phyloP scores from a whole-genome alignment of 2,329 filamentous ascomycete genomes.

The Metarhizium anisopliae region DNA sequence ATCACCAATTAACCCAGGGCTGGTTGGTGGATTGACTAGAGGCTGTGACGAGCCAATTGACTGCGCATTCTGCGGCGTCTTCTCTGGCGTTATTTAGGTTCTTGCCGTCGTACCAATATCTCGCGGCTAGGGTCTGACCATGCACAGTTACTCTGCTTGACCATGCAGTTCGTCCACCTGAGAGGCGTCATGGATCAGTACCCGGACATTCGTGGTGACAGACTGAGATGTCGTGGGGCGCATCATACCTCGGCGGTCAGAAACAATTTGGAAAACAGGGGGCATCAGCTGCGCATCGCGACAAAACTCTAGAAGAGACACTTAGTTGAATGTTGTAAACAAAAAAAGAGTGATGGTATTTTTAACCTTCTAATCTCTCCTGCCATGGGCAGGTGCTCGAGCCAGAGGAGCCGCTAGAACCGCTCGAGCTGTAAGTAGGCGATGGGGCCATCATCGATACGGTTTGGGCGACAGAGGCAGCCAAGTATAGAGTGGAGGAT shows the following conservation, averaged over 20 bases:
- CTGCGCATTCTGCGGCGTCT: conserved; percentile 79
- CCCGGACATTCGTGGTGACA: background rate
- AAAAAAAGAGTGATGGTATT: background rate
- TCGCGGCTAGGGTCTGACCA: conserved; percentile 56
- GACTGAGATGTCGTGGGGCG: background rate
- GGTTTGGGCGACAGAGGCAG: background rate
- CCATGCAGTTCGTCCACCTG: conserved; percentile 87
- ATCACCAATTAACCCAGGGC: conserved; percentile 15
- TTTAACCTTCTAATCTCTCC: conserved; percentile 44
- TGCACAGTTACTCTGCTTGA: conserved; percentile 70
- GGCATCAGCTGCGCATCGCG: conserved; percentile 39
- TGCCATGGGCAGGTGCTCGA: conserved; percentile 36
- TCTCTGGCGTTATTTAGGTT: conserved; percentile 82
- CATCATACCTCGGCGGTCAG: conserved; percentile 61
- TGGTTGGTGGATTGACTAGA: conserved; percentile 16
- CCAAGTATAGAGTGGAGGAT: background rate
- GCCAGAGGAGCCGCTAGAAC: conserved; percentile 12
- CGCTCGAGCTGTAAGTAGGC: conserved; percentile 17
- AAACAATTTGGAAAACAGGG: conserved; percentile 62
- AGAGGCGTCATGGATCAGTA: background rate
- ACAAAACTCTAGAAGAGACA: conserved; percentile 42
- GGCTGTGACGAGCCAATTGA: conserved; percentile 44
- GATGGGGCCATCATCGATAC: conserved; percentile 13
- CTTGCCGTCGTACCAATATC: conserved; percentile 87
- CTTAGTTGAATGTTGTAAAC: background rate